These are phyloP conservation scores for Corymbia citriodora DNA, from an alignment of 441 rosid species.

Conservation along the genomic window DNA sequence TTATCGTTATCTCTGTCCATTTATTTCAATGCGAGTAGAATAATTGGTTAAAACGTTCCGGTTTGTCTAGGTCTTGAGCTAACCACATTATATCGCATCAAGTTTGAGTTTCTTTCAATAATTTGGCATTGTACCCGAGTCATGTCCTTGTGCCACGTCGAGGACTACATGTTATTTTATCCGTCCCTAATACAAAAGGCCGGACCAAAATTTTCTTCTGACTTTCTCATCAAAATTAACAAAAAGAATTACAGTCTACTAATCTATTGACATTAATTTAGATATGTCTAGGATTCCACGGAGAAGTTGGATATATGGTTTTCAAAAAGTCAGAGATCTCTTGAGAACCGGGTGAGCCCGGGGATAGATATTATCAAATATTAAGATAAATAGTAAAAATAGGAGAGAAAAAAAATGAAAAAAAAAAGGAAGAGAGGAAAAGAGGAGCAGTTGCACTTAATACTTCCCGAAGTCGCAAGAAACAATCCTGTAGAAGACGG, in stretches of 20 bases:
- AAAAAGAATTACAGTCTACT: too few relatives aligned
- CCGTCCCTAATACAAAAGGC: accelerated
- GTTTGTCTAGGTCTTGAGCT: too few relatives aligned
- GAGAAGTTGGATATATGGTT: background rate
- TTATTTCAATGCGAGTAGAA: too few relatives aligned
- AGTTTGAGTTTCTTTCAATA: background rate
- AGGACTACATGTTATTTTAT: accelerated
- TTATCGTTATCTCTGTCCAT: too few relatives aligned
- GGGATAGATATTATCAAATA: background rate
- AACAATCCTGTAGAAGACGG: background rate
- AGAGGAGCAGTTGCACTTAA: background rate
- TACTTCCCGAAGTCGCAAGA: background rate
- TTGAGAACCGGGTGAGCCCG: background rate
- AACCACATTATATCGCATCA: too few relatives aligned
- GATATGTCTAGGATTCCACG: accelerated
- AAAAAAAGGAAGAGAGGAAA: background rate
- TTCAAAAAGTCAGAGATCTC: too few relatives aligned
- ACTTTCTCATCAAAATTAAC: accelerated
- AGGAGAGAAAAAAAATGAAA: accelerated
- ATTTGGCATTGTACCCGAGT: background rate
- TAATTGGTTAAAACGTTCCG: too few relatives aligned
- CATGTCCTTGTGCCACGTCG: background rate
- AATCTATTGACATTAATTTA: accelerated
- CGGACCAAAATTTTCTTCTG: accelerated
- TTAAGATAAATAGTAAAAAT: background rate